Base-by-base conservation (phyloP, 768 basidiomycete species). In the Tephrocybe rancida region DNA sequence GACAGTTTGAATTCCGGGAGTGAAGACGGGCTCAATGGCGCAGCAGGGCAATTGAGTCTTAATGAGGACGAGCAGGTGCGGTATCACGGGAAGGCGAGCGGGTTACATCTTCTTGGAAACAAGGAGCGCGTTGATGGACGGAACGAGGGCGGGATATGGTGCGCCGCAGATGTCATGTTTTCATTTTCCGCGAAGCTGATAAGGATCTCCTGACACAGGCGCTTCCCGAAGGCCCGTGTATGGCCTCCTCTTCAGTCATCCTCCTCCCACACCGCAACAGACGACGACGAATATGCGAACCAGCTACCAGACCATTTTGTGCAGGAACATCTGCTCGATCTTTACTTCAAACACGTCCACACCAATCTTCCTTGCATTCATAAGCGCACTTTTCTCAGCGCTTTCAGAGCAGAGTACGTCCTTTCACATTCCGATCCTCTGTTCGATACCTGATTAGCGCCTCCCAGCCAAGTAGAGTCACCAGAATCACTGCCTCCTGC, bases 11-110 rank as follows among this genome's bases (percentile, higher is more conserved):
- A 66, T 57, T 71, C 72, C 37, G 70, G 65, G 26, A 73, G 70
- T 42, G 77, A 76, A 30, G 74, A 70, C n/a, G 77, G 75, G 26
- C 64, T 79, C 29, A 77, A 81, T 27, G 84, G 86, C 52, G 92
- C 90, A 25, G 80, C 94, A 4, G 93, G 93, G 2, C 92, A 95
- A 70, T 74, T 95, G 54, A 90, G 88, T 57, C 63, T 95, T 60
- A 93, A 95, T 62, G 93, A 95, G 72, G 89, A 94, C 49, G 81
- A 84, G 51, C 85, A 95, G 66, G 84, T 95, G 11, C 75, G 93
- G 32, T 95, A 87, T 67, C 93, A 95, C 62, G 92, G 92, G 25
- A 90, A 91, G 68, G 87, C 83, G 3, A 90, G 88, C 54, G 91
- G 92, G 1, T 68, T 94, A 57, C 85, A 94, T 67, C 74, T 94